Evolutionary conservation across 495 filamentous ascomycete species (phyloP).

Genomic region (Penicillium silybi): DNA sequence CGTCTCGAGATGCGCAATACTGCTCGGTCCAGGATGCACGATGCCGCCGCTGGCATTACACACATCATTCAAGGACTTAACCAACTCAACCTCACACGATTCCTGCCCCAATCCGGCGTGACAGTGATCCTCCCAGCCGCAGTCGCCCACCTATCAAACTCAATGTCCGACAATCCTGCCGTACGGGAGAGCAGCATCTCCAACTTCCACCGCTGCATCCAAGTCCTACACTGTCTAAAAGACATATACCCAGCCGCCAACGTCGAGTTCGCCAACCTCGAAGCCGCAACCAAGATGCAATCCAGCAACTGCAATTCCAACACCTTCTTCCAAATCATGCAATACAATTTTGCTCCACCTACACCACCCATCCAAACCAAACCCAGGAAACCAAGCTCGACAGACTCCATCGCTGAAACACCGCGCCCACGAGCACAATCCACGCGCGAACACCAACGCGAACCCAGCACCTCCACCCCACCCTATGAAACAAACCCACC

Average conservation of each 20-base stretch:
- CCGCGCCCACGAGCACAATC: not conserved
- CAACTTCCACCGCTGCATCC: slow-evolving; percentile 76
- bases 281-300: slow-evolving; percentile 66
- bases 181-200: slow-evolving; percentile 60
- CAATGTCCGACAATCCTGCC: slow-evolving; percentile 66
- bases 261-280: slow-evolving; percentile 73
- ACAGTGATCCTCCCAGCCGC: slow-evolving; percentile 83
- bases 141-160: slow-evolving; percentile 81
- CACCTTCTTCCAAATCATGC: slow-evolving; percentile 37
- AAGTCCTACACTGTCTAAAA: slow-evolving; percentile 69
- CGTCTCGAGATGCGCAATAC: slow-evolving; percentile 36
- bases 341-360: slow-evolving; percentile 23
- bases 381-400: slow-evolving; percentile 11
- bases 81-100: slow-evolving; percentile 62
- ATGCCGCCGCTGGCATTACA: slow-evolving; percentile 73
- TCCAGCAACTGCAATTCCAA: slow-evolving; percentile 24
- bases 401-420: slow-evolving; percentile 1
- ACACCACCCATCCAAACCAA: slow-evolving; percentile 4
- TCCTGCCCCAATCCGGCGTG: slow-evolving; percentile 77
- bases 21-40: slow-evolving; percentile 68
- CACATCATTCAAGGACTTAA: slow-evolving; percentile 68
- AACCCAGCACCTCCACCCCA: not conserved
- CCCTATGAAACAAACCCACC: slow-evolving; percentile 1
- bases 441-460: not conserved
- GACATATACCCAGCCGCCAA: slow-evolving; percentile 82